These are phyloP conservation scores for Kondoa subrosea DNA, from an alignment of 768 basidiomycete genomes.

Conservation along the genomic window DNA sequence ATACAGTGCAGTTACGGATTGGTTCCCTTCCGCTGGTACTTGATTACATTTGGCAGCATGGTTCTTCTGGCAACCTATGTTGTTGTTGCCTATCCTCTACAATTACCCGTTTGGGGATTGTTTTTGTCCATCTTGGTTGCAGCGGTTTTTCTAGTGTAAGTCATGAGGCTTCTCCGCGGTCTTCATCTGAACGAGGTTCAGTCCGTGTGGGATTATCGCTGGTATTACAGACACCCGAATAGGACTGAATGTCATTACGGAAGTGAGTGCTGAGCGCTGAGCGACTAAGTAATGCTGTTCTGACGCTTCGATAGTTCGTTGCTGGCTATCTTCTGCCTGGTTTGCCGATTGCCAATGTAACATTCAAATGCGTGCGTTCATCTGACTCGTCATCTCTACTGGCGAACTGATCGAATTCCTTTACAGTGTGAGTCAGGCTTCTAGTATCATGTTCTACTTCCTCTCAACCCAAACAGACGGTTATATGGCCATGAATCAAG, in stretches of 20 bases:
- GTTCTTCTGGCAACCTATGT: slow-evolving; percentile 20
- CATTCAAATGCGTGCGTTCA: slow-evolving; percentile 22
- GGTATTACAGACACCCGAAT: slow-evolving; percentile 19
- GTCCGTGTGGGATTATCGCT: slow-evolving; percentile 16
- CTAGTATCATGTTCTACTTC: too few species aligned
- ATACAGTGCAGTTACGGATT: slow-evolving; percentile 8
- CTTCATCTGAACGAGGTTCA: slow-evolving; percentile 8
- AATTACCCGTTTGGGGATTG: slow-evolving; percentile 29
- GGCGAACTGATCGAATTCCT: neutral
- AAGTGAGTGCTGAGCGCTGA: neutral
- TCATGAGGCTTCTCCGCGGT: slow-evolving; percentile 19
- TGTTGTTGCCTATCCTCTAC: slow-evolving; percentile 23
- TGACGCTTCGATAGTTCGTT: slow-evolving; percentile 23
- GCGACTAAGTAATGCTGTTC: neutral
- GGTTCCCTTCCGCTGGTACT: slow-evolving; percentile 23
- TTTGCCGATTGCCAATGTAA: slow-evolving; percentile 27
- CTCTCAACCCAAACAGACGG: too few species aligned
- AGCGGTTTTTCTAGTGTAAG: slow-evolving; percentile 19
- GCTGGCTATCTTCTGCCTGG: slow-evolving; percentile 29
- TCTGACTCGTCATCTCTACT: neutral
- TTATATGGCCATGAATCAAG: neutral
- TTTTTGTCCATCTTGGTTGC: slow-evolving; percentile 26
- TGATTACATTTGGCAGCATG: slow-evolving; percentile 14
- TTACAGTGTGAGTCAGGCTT: too few species aligned
- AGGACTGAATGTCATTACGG: slow-evolving; percentile 31